Evolutionary conservation across 805 yeast species (phyloP), one percentile per base, ranked within the genome.

Genomic region (Nakazawaea ishiwadae): DNA sequence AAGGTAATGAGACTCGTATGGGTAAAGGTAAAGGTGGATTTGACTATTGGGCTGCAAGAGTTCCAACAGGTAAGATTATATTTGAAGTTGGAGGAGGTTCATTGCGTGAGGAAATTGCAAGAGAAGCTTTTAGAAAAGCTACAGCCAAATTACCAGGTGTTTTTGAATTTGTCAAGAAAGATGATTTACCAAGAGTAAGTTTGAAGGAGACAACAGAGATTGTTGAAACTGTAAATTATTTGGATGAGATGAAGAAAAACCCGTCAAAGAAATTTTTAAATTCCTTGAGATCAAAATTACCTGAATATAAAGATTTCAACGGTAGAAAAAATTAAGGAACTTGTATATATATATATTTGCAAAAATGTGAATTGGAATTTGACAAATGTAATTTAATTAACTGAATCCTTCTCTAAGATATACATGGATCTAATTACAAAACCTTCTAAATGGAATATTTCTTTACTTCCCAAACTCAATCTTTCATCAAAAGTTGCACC

Each of bases 1-100:
- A 93, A 68, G 99, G 99, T 68, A 93, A 93, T 62, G 96, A 93
- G 62, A 88, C 96, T 9, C 93, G 99, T 81, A 93, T 93, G 99
- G 99, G 99, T 71, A 93, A 93, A 64, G 99, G 99, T 69, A 93
- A 93, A 66, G 99, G 99, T 65, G 83, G 90, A 0, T 91, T 93
- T 59, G 96, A 88, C 55, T 93, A 88, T 68, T 93, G 98, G 98
- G 95, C 95, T 54, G 85, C 81, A 26, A 79, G 99, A 55, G 93
- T 93, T 11, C 95, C 98, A 31, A 90, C 97, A 0, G 99, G 99
- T 3, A 90, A 89, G 57, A 80, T 93, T 31, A 69, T 90, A 17
- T 88, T 90, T 56, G 99, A 93, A 66, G 79, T 90, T 56, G 69
- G 63, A 24, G 69, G 67, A 31, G 82, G 79, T 14, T 68, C 75